Conservation (phyloP, 2,329 filamentous ascomycete genomes). For the Neoarthrinium moseri region DNA sequence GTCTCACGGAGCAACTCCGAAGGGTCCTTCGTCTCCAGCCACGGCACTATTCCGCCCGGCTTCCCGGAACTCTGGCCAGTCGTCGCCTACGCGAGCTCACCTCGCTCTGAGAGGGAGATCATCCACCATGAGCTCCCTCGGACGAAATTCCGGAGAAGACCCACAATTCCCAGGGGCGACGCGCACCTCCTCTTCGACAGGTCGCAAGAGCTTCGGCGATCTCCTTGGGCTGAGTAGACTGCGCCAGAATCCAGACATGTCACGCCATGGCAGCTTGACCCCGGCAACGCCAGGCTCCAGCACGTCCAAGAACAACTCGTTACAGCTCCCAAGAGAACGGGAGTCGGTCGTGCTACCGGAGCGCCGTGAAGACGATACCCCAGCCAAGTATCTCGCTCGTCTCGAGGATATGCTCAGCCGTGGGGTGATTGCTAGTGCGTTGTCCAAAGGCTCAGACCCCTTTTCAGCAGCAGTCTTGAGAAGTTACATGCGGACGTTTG, state of each 20-base stretch:
- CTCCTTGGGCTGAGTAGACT: conserved; percentile 77
- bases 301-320: conserved; percentile 78
- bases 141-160: conserved; percentile 69
- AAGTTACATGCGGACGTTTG: conserved; percentile 93
- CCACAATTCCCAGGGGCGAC: conserved; percentile 64
- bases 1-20: conserved; percentile 26
- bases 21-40: conserved; percentile 41
- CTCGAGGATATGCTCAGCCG: conserved; percentile 78
- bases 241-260: conserved; percentile 76
- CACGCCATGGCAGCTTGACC: conserved; percentile 67
- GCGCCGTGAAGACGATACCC: conserved; percentile 82
- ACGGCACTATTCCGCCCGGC: conserved; percentile 48
- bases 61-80: conserved; percentile 59
- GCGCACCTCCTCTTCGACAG: conserved; percentile 85
- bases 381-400: conserved; percentile 82
- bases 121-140: conserved; percentile 84
- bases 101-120: conserved; percentile 72
- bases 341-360: conserved; percentile 73
- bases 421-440: conserved; percentile 77
- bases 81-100: conserved; percentile 62
- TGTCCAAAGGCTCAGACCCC: conserved; percentile 82
- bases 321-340: conserved; percentile 63
- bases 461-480: conserved; percentile 83
- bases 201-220: conserved; percentile 90
- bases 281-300: conserved; percentile 68